phyloP scores from a whole-genome alignment of 305 asterid genomes.

The Nicotiana rustica region DNA sequence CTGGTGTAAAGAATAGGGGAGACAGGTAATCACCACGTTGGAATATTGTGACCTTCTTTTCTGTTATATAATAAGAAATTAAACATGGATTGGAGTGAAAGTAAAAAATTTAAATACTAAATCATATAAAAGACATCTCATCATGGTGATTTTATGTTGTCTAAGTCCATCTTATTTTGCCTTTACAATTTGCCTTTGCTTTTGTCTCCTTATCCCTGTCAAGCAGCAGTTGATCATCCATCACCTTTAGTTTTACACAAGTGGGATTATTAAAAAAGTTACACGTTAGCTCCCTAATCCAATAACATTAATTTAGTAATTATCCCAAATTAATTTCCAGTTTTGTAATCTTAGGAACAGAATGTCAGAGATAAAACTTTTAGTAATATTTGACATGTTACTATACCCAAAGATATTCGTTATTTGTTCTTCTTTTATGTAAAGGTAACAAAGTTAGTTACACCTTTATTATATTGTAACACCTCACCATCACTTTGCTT shows the following conservation, averaged over 20 bases:
- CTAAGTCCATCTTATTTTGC: slow-evolving; percentile 33
- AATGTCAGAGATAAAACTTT: slow-evolving; percentile 11
- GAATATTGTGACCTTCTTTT: slow-evolving; percentile 1
- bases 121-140: background rate
- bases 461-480: background rate
- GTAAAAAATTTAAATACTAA: background rate
- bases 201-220: slow-evolving; percentile 33
- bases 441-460: slow-evolving; percentile 32
- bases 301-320: slow-evolving; percentile 27
- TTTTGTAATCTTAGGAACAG: background rate
- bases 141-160: slow-evolving; percentile 22
- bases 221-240: slow-evolving; percentile 5
- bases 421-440: slow-evolving; percentile 24
- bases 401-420: slow-evolving; percentile 23
- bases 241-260: slow-evolving; percentile 22
- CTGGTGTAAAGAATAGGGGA: slow-evolving; percentile 16
- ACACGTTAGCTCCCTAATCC: slow-evolving; percentile 30
- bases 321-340: background rate
- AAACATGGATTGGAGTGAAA: background rate
- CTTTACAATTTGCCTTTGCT: slow-evolving; percentile 30
- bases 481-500: background rate
- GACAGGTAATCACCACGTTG: slow-evolving; percentile 29
- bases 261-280: slow-evolving; percentile 22
- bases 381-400: slow-evolving; percentile 28
- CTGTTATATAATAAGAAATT: background rate